Percentiles rank a stretch among this genome's conserved stretches.
These are phyloP conservation scores for Cytospora schulzeri DNA, from an alignment of 2,329 filamentous ascomycete species.

Conservation along the genomic window DNA sequence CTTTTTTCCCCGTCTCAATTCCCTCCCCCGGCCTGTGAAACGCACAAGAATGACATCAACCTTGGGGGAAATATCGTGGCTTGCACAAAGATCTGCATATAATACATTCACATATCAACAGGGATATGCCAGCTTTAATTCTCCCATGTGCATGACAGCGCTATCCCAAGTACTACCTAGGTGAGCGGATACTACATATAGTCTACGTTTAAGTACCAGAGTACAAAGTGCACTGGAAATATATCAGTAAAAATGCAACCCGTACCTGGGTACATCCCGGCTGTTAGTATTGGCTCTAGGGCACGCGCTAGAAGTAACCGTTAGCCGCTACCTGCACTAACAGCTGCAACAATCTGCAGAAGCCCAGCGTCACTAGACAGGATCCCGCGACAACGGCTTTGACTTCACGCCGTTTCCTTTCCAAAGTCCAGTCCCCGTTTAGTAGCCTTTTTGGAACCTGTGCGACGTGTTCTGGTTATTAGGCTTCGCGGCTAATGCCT, in stretches of 20 bases:
- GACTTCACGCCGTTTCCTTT: neutral
- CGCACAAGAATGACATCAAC: no score
- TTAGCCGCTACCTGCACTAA: neutral
- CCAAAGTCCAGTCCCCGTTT: no score
- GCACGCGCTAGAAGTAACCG: neutral
- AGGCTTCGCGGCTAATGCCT: neutral
- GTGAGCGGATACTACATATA: no score
- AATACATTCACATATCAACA: neutral
- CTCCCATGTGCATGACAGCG: neutral
- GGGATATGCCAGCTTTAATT: no score
- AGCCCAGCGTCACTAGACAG: neutral
- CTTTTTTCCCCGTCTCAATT: neutral
- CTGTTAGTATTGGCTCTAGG: neutral
- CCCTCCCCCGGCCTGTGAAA: neutral
- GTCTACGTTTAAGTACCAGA: no score
- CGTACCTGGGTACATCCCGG: neutral
- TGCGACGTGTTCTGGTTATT: neutral
- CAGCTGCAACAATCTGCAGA: neutral
- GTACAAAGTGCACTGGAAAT: no score
- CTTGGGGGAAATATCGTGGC: no score
- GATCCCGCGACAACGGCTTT: neutral
- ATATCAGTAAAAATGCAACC: no score
- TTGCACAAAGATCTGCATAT: neutral
- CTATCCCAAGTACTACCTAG: no score
- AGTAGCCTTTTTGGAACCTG: neutral